phyloP scores from a whole-genome alignment of 495 filamentous ascomycete species.

The Diplogelasinospora grovesii region DNA sequence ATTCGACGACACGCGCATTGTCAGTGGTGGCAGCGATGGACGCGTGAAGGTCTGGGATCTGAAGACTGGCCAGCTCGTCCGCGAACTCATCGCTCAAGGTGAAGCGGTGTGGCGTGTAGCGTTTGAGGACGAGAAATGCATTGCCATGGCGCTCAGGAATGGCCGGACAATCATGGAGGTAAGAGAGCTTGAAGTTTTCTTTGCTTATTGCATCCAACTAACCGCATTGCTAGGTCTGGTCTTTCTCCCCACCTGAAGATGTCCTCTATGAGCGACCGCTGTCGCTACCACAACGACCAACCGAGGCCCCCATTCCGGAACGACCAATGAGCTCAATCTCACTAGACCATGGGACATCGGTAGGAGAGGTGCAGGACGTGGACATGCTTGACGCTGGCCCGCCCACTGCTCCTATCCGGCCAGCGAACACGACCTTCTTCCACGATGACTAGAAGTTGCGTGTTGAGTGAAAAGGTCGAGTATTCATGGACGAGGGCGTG shows the following conservation, averaged over 20 bases:
- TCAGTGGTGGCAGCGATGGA: slow-evolving; percentile 91
- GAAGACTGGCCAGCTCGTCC: slow-evolving; percentile 79
- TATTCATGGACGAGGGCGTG: no score
- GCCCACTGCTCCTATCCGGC: slow-evolving; percentile 35
- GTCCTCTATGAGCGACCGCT: slow-evolving; percentile 39
- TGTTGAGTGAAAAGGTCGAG: not conserved
- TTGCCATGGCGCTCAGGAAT: slow-evolving; percentile 82
- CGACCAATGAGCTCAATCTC: slow-evolving; percentile 35
- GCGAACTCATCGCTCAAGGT: slow-evolving; percentile 81
- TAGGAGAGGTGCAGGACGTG: slow-evolving; percentile 30
- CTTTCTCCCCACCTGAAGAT: slow-evolving; percentile 80
- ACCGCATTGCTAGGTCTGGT: slow-evolving; percentile 62
- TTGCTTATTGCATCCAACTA: slow-evolving; percentile 1
- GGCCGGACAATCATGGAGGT: slow-evolving; percentile 96
- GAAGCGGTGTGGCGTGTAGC: slow-evolving; percentile 97
- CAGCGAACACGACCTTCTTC: slow-evolving; percentile 38
- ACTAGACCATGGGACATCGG: slow-evolving; percentile 22
- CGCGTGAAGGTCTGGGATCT: slow-evolving; percentile 97
- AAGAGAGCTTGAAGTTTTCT: slow-evolving; percentile 22
- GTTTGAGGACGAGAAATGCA: slow-evolving; percentile 96
- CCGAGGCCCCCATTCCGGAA: slow-evolving; percentile 30
- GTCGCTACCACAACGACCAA: slow-evolving; percentile 25
- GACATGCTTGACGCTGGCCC: slow-evolving; percentile 44
- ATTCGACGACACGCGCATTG: slow-evolving; percentile 90
- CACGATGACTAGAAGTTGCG: slow-evolving; percentile 30